Base-by-base conservation (phyloP, 2,329 filamentous ascomycete species). In the Talaromyces albobiverticillius region DNA sequence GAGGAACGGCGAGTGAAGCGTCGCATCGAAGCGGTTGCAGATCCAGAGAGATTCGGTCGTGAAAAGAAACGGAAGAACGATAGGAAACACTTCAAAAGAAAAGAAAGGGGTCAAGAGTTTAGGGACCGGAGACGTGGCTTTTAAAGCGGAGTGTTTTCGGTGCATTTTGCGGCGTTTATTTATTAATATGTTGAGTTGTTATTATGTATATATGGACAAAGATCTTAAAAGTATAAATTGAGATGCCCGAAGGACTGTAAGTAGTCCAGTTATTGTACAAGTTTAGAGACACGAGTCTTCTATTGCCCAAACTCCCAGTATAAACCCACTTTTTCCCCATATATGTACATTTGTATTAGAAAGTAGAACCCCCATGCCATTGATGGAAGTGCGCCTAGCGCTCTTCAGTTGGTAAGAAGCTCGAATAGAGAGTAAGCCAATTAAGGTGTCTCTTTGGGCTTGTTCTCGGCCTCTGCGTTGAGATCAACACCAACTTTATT, bases 41-140 rank as follows among this genome's bases (percentile, higher is more conserved):
- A 88, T 65, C 94, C 94, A 1, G 93, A 94, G 74, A 87, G 80
- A 67, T 85, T 85, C 63, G 89, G 86, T 25, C 79, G 81, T 65
- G 85, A 88, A 62, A 96, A 96, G 84, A 85, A 82, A 68, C 89
- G 87, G 77, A 91, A 87, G 77, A 81, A 88, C 58, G 90, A 94
- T 68, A 85, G 86, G 77, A 94, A 94, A 79, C 91, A 86, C 75
- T 87, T 87, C 63, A 84, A 86, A 71, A 85, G 86, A 69, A 95
- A 90, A 80, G 88, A 87, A 71, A 89, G 83, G 71, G 87, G 88
- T 0, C 75, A 79, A 61, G 87, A 90, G 74, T 84, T 88, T 67
- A 85, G 88, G 70, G 83, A 84, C 48, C 79, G 80, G 72, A 83
- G 91, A 69, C 82, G 87, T 64, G 86, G 86, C 7, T 91, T 84